Percentiles rank a stretch among this genome's conserved stretches.
Conservation (phyloP, 2,329 filamentous ascomycete species). For the Chaetomium sp. region DNA sequence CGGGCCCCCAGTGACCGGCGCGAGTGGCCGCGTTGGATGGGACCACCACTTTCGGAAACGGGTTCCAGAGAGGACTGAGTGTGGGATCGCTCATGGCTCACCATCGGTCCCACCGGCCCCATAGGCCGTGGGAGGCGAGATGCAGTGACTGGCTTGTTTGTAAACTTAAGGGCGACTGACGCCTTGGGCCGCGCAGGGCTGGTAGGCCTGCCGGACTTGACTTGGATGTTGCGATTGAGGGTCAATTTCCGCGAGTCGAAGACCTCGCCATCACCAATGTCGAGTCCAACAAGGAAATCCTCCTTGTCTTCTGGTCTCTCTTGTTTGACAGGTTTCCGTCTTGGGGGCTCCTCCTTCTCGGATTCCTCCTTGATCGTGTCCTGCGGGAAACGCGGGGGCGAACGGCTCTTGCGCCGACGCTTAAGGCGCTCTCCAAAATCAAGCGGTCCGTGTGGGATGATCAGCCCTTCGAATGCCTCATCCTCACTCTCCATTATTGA, state of each 20-base stretch:
- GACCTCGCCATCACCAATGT: conserved; percentile 75
- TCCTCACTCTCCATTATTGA: conserved; percentile 94
- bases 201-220: conserved; percentile 63
- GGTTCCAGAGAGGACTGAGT: conserved; percentile 77
- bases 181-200: conserved; percentile 68
- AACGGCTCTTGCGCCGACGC: conserved; percentile 58
- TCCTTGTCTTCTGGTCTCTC: conserved; percentile 46
- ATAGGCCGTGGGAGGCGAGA: conserved; percentile 78
- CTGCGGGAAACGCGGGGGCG: conserved; percentile 43
- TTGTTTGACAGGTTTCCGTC: conserved; percentile 30
- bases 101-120: conserved; percentile 62
- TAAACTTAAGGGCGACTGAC: conserved; percentile 84
- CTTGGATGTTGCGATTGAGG: conserved; percentile 84
- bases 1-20: conserved; percentile 58
- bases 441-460: conserved; percentile 76
- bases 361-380: conserved; percentile 26
- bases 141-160: conserved; percentile 59
- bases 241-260: conserved; percentile 77
- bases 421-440: conserved; percentile 75
- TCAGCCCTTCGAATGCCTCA: conserved; percentile 82
- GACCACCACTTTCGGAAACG: conserved; percentile 81
- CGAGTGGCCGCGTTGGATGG: conserved; percentile 50
- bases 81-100: conserved; percentile 58
- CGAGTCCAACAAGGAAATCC: conserved; percentile 80
- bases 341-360: conserved; percentile 23